phyloP scores from a whole-genome alignment of 208 protist species.

The Crithidia brevicula region DNA sequence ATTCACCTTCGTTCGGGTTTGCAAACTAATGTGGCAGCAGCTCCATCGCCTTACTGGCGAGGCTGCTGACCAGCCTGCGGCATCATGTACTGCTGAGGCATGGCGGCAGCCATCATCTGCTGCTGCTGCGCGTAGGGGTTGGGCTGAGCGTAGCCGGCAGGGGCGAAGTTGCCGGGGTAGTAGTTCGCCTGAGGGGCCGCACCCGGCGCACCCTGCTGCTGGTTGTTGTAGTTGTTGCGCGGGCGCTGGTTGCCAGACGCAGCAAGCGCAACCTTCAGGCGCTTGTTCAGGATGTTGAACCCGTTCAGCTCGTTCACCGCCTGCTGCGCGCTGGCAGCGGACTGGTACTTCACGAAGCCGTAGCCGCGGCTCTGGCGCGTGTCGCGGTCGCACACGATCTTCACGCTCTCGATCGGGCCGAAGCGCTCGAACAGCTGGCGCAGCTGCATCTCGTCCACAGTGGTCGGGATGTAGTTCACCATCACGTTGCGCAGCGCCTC shows the following conservation, averaged over 20 bases:
- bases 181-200: slow-evolving; percentile 43
- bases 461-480: slow-evolving; percentile 91
- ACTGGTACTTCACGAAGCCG: slow-evolving; percentile 91
- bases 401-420: slow-evolving; percentile 86
- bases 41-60: slow-evolving; percentile 25
- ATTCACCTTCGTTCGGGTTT: too few relatives aligned
- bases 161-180: slow-evolving; percentile 59
- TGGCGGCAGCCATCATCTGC: slow-evolving; percentile 57
- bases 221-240: slow-evolving; percentile 42
- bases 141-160: slow-evolving; percentile 53
- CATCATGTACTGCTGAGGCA: slow-evolving; percentile 69
- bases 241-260: slow-evolving; percentile 71
- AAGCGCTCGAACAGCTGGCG: slow-evolving; percentile 86
- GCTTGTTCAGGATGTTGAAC: slow-evolving; percentile 88
- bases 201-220: slow-evolving; percentile 14
- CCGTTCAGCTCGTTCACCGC: slow-evolving; percentile 85
- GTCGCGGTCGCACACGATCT: slow-evolving; percentile 89
- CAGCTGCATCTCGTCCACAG: slow-evolving; percentile 84
- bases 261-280: slow-evolving; percentile 87
- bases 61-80: slow-evolving; percentile 48
- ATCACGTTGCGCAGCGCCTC: slow-evolving; percentile 86
- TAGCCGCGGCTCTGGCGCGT: slow-evolving; percentile 88
- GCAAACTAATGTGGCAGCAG: too few relatives aligned
- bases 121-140: slow-evolving; percentile 80
- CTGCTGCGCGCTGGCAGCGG: slow-evolving; percentile 68